Conservation (phyloP, 1,139 yeast genomes). For the Ogataea hybrid region DNA sequence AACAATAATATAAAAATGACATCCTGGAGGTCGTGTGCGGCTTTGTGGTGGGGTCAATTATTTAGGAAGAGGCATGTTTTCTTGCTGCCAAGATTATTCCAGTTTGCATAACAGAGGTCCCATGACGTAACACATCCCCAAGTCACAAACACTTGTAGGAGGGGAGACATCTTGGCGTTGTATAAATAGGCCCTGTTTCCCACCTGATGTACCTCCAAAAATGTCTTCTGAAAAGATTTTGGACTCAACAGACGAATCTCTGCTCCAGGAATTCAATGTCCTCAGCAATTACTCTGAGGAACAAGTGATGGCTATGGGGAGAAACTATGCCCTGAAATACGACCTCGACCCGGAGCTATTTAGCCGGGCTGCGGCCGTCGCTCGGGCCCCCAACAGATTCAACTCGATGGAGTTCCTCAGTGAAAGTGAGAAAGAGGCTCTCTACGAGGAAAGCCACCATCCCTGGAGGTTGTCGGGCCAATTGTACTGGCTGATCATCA, state of each 20-base stretch:
- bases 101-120: constrained; percentile 5
- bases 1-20: too few species aligned
- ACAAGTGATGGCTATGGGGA: constrained; percentile 70
- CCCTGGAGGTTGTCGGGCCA: constrained; percentile 65
- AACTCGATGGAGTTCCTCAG: constrained; percentile 55
- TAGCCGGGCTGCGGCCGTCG: constrained; percentile 72
- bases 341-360: constrained; percentile 67
- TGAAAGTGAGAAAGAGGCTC: constrained; percentile 57
- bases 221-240: constrained; percentile 8
- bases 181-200: not conserved
- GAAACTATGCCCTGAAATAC: constrained; percentile 61
- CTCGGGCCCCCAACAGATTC: constrained; percentile 61
- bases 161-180: constrained; percentile 3
- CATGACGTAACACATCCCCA: constrained; percentile 5
- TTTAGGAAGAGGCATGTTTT: not conserved
- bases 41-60: constrained; percentile 7
- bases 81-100: not conserved
- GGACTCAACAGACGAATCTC: constrained; percentile 4
- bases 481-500: constrained; percentile 60
- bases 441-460: constrained; percentile 54
- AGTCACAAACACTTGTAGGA: constrained; percentile 1
- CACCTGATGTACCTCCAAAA: not conserved
- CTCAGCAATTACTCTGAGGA: constrained; percentile 60
- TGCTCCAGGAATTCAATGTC: constrained; percentile 45
- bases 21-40: constrained; percentile 2